Evolutionary conservation across 352 stramenopile species (phyloP).

Genomic region (Globisporangium uncinulatum): DNA sequence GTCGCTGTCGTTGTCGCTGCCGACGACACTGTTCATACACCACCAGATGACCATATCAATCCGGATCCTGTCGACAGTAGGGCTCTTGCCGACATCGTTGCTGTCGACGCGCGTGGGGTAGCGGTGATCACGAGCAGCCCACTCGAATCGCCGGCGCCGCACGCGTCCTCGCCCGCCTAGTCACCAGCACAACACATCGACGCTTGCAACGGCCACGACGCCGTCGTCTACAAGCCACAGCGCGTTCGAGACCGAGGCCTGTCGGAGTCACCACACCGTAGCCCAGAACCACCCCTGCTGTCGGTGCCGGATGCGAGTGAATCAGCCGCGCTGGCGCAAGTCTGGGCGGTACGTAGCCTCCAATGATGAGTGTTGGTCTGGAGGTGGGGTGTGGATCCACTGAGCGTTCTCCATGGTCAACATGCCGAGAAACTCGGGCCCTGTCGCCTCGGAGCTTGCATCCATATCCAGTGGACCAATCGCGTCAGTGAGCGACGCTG

Average conservation of each 20-base stretch:
- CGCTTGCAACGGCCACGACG: conserved; percentile 8
- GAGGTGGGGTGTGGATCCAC: not conserved
- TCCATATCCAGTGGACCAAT: too few species aligned
- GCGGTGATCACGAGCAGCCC: conserved; percentile 16
- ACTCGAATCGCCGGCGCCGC: conserved; percentile 17
- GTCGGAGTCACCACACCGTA: conserved; percentile 8
- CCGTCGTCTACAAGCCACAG: conserved; percentile 12
- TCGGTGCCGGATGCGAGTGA: conserved; percentile 7
- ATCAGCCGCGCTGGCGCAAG: conserved; percentile 13
- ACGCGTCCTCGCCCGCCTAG: conserved; percentile 13
- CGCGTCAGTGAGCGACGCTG: too few species aligned
- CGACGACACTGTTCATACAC: not conserved
- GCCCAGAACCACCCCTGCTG: conserved; percentile 9
- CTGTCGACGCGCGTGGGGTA: conserved; percentile 2
- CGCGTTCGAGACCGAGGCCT: conserved; percentile 12
- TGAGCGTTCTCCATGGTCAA: not conserved
- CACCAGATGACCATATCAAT: too few species aligned
- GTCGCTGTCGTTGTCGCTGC: too few species aligned
- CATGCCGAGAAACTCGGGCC: conserved; percentile 7
- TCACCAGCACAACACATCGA: conserved; percentile 21
- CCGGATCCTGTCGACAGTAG: too few species aligned
- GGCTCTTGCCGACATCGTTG: too few species aligned
- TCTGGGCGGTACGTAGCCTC: not conserved
- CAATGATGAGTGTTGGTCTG: not conserved
- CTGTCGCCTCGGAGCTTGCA: conserved; percentile 6